Evolutionary conservation across 805 yeast genomes (phyloP), one percentile per base, ranked within the genome.

Genomic region (Blastobotrys terrestris): DNA sequence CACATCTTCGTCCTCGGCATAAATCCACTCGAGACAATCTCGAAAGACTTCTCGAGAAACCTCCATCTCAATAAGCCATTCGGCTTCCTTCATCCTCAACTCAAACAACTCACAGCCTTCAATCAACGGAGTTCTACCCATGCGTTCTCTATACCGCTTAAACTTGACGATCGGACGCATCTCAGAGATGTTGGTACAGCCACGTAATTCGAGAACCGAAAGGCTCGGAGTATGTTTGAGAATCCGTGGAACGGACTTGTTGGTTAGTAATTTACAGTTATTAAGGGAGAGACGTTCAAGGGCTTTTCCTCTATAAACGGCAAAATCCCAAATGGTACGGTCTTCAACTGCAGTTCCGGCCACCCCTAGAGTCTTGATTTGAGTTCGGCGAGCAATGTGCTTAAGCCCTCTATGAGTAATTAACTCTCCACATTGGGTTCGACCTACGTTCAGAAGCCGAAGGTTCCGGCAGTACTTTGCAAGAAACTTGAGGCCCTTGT

Each of bases 261-360:
- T 75, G 15, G 87, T 77, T 39, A 87, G 63, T 20, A 67, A 62
- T 31, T 75, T 72, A 65, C 97, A 90, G 60, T 83, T 81, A 67
- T 90, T 90, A 49, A 90, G 65, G 5, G 95, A 85, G 18, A 90
- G 70, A 50, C 96, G 73, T 59, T 80, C 81, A 2, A 91, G 61
- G 3, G 70, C 61, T 1, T 64, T 60, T 19, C 82, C 81, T 22
- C 80, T 69, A 50, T 73, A 65, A 15, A 77, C 66, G 0, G 90
- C 89, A 35, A 91, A 68, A 61, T 85, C 91, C 95, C 96, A 88
- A 14, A 91, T 71, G 3, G 87, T 75, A 44, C 80, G 75, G 69
- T 91, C 96, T 5, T 87, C 80, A 16, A 91, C 77, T 44, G 78
- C 74, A 66, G 96, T 88, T 4, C 98, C 98, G 0, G 97, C 96